Base-by-base conservation (phyloP, 2,329 filamentous ascomycete genomes). In the Beauveria sp. region DNA sequence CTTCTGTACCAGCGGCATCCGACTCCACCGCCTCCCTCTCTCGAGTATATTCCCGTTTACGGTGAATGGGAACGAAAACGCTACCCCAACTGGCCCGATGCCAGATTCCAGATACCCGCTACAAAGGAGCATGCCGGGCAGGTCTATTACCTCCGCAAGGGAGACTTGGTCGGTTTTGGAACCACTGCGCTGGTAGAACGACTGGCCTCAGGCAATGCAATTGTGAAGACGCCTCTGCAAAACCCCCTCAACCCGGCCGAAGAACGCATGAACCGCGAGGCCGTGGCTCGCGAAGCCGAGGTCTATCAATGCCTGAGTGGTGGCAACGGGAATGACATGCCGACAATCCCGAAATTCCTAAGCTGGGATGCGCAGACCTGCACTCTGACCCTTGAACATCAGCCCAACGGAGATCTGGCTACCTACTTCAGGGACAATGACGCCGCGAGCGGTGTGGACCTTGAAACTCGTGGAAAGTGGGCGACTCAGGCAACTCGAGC, bases 401-500 rank as follows among this genome's bases (percentile, higher is more conserved):
- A 68, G 62, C 47, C 55, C 46, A 70, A 70, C 57, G 69, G 70
- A 40, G 64, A 62, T 34, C 63, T 71, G 40, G 64, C 65, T 44
- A 62, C 64, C 43, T 71, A 66, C 60, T 53, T 71, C 24, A 55
- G 53, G 40, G 53, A 55, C 18, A 55, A 34, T 30, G 9, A 16
- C 40, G 40, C 52, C 40, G 24, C 24, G n/a, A 24, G 59, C 37
- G 20, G 56, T n/a, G 8, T 22, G n/a, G 55, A 41, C 18, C 18
- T 50, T 5, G 53, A 65, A 55, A 66, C 63, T 37, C 67, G 69
- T 55, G 60, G 62, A 30, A 64, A 63, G 46, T 75, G 73, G 73
- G 67, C 66, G 48, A 66, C 66, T 9, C 69, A 75, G 63, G 68
- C 69, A 51, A 66, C 71, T 40, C 68, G 73, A 65, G 73, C 68